Evolutionary conservation across 768 basidiomycete species (phyloP).

Genomic region (Stropharia rugosoannulata): DNA sequence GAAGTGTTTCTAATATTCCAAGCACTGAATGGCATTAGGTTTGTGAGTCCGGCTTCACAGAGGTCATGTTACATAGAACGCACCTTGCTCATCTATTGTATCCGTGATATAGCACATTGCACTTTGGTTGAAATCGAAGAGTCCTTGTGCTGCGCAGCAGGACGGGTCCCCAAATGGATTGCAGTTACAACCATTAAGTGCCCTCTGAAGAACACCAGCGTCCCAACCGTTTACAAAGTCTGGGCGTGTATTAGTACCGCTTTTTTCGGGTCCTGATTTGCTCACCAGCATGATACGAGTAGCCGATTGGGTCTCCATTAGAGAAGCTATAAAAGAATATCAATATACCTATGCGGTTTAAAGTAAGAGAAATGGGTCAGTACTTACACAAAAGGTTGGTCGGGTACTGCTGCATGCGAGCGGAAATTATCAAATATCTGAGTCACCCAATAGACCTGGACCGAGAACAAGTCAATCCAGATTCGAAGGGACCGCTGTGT

Average conservation of each 20-base stretch:
- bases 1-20: constrained; percentile 18
- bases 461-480: no score
- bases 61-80: neutral
- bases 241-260: constrained; percentile 11
- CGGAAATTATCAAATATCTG: constrained; percentile 29
- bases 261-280: neutral
- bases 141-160: constrained; percentile 42
- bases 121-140: constrained; percentile 38
- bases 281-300: constrained; percentile 1
- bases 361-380: neutral
- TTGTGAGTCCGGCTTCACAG: neutral
- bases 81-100: constrained; percentile 43
- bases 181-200: constrained; percentile 50
- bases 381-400: constrained; percentile 45
- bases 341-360: neutral
- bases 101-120: constrained; percentile 43
- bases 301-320: constrained; percentile 1
- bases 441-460: constrained; percentile 43
- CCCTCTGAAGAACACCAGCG: constrained; percentile 45
- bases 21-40: neutral
- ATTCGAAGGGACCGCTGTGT: no score
- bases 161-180: constrained; percentile 38
- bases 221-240: constrained; percentile 64
- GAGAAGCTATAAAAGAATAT: neutral
- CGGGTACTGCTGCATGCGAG: constrained; percentile 35